These are phyloP conservation scores for Scutellaria minor DNA, from an alignment of 257 asterid species.

Conservation along the genomic window DNA sequence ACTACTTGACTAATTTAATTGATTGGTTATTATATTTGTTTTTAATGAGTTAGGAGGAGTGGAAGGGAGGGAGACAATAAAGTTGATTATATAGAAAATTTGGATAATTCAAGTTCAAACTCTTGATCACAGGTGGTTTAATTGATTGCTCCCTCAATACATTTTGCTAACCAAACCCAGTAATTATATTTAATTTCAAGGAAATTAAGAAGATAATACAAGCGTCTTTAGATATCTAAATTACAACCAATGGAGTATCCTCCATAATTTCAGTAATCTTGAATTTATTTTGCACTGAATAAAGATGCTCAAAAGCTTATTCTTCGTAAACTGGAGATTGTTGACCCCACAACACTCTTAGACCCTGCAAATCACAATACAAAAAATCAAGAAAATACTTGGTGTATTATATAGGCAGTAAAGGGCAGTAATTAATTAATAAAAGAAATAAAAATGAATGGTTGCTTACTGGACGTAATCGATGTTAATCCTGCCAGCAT, in stretches of 20 bases:
- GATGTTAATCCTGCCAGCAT: neutral
- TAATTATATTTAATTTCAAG: neutral
- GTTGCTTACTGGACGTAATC: neutral
- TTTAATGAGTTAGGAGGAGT: no score
- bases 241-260: neutral
- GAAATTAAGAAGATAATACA: neutral
- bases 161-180: no score
- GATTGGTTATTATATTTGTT: no score
- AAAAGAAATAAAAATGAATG: no score
- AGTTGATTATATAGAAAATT: no score
- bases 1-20: no score
- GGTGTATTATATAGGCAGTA: no score
- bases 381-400: neutral
- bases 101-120: no score
- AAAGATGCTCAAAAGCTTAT: constrained; percentile 28
- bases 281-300: neutral
- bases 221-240: neutral
- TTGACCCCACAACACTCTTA: neutral
- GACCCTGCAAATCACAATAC: constrained; percentile 30
- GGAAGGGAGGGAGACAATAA: no score
- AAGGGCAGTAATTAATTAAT: no score
- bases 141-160: no score
- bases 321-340: neutral
- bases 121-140: no score
- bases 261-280: neutral